Conservation (phyloP, 768 basidiomycete genomes). For the Tulasnella sp. region DNA sequence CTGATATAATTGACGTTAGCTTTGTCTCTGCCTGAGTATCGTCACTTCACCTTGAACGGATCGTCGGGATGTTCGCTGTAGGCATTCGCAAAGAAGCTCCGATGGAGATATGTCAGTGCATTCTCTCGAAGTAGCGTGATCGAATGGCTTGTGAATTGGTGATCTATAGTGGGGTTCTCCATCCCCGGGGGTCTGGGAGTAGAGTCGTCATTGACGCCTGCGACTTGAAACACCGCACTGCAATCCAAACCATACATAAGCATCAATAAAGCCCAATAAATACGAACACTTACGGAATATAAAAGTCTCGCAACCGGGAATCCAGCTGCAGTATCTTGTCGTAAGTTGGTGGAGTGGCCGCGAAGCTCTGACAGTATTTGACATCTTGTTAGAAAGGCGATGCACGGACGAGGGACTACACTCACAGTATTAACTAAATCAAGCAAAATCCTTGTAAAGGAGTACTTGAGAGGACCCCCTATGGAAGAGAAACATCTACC, state of each 20-base stretch:
- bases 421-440: constrained; percentile 4
- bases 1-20: constrained; percentile 3
- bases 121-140: constrained; percentile 22
- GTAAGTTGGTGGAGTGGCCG: constrained; percentile 17
- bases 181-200: constrained; percentile 9
- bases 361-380: constrained; percentile 2
- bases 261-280: too few relatives aligned
- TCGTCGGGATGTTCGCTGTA: constrained; percentile 48
- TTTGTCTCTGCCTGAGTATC: not conserved
- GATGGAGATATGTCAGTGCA: constrained; percentile 14
- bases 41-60: constrained; percentile 38
- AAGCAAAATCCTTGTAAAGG: constrained; percentile 10
- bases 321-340: constrained; percentile 18
- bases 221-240: constrained; percentile 12
- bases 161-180: constrained; percentile 5
- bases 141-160: constrained; percentile 2
- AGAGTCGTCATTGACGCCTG: constrained; percentile 11
- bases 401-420: not conserved
- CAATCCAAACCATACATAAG: not conserved
- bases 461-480: constrained; percentile 8
- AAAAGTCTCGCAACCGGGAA: constrained; percentile 15
- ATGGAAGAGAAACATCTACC: not conserved
- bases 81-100: constrained; percentile 61
- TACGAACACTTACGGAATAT: constrained; percentile 14
- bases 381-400: not conserved